Conservation (phyloP, 2,329 filamentous ascomycete species). For the Blastomyces parvus region DNA sequence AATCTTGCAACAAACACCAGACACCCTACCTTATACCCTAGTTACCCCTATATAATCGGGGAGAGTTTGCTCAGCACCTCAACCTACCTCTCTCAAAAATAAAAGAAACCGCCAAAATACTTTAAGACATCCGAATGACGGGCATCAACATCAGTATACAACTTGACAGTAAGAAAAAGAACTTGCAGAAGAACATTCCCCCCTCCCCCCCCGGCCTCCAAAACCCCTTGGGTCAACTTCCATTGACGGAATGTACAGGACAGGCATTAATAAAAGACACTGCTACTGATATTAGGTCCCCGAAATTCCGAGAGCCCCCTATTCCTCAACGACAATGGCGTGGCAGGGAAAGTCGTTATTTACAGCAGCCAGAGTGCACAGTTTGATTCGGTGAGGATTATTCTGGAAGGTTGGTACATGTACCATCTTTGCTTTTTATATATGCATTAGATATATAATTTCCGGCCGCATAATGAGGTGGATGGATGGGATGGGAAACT, state of each 20-base stretch:
- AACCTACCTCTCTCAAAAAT: not conserved
- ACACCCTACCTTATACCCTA: not conserved
- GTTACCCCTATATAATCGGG: not conserved
- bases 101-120: not conserved
- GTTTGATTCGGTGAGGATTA: conserved; percentile 9
- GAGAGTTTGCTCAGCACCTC: not conserved
- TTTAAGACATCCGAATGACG: not conserved
- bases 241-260: not conserved
- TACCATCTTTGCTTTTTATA: not conserved
- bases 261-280: not conserved
- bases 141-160: not conserved
- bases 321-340: conserved; percentile 7
- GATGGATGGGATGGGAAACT: too few species aligned
- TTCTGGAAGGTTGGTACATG: conserved; percentile 8
- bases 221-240: not conserved
- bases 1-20: not conserved
- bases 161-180: not conserved
- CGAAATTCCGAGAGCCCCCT: not conserved
- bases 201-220: not conserved
- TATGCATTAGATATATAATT: too few species aligned
- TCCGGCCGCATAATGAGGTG: not conserved
- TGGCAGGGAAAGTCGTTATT: conserved; percentile 5
- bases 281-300: not conserved
- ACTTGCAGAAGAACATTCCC: not conserved
- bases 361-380: not conserved